Evolutionary conservation across 768 basidiomycete species (phyloP), one percentile per base, ranked within the genome.

Genomic region (Glaciozyma antarctica): DNA sequence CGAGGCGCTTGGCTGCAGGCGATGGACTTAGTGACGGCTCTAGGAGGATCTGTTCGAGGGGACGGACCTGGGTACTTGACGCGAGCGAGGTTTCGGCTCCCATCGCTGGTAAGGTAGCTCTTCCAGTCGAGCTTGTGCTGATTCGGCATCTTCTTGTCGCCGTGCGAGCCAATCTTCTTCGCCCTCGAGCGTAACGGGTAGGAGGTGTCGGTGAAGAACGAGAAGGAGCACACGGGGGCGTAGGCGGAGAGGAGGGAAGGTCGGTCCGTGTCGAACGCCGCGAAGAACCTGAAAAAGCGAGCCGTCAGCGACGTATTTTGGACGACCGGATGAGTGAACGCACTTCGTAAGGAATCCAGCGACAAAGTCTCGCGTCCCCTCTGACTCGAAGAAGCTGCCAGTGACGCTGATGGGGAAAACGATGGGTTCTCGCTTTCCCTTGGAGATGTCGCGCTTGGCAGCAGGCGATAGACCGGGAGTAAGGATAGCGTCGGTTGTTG

Each of bases 221-320:
- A 95, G 75, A 97, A 92, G 12, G 91, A 93, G n/a, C 93, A 88
- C 16, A 82, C 78, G 1, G 88, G 84, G 65, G 88, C 83, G 75
- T 98, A 99, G 24, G 82, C 89, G 54, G 86, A 80, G 21, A 82
- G 73, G 9, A 97, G 81, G 0, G 80, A 77, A 0, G 81, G 77
- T 22, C 94, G 85, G 68, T 88, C 83, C 24, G 78, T 81, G 75
- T 99, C 95, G 76, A 88, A 93, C 2, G 84, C 75, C 13, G 86
- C 83, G 78, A 97, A 92, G 77, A 70, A 72, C 61, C 71, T 73
- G 58, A 24, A 21, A 30, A 54, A 34, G 57, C 26, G 58, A 44
- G 26, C 34, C 1, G 28, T 56, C 26, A 61, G 54, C 10, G 17
- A 45, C 15, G 21, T 10, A 16, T n/a, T 9, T 1, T 1, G n/a